A percentile compares a stretch with the other conserved stretches of the same genome.
Evolutionary conservation across 441 rosid species (phyloP).

Genomic region (Corymbia citriodora): DNA sequence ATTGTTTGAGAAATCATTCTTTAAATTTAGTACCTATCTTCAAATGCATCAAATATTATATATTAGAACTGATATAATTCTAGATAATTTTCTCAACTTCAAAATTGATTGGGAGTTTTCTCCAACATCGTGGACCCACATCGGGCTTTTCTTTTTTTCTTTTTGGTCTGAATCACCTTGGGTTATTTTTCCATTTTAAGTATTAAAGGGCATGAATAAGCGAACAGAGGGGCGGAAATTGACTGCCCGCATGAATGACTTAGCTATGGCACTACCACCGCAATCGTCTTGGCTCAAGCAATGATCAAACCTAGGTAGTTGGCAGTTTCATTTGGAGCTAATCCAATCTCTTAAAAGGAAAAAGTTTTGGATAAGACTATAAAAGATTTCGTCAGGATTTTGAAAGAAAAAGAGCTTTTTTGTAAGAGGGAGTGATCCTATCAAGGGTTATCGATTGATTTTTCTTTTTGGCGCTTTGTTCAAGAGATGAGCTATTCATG

Average conservation of each 20-base stretch:
- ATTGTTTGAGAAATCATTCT: too few species aligned
- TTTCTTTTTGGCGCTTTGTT: not conserved
- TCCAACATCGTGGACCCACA: too few species aligned
- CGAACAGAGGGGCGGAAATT: too few species aligned
- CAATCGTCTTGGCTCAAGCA: not conserved
- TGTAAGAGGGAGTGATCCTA: constrained; percentile 51
- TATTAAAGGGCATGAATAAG: too few species aligned
- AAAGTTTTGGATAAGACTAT: not conserved
- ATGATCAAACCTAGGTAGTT: not conserved
- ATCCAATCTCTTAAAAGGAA: not conserved
- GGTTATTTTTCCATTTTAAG: too few species aligned
- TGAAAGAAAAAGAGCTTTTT: constrained; percentile 49
- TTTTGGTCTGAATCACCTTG: too few species aligned
- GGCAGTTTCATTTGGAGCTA: not conserved
- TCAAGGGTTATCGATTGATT: constrained; percentile 43
- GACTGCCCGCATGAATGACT: not conserved
- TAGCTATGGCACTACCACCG: not conserved
- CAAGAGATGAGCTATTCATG: not conserved
- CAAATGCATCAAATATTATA: too few species aligned
- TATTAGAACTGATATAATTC: too few species aligned
- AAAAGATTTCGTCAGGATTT: not conserved
- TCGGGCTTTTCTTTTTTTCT: too few species aligned
- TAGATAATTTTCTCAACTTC: too few species aligned
- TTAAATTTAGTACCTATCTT: too few species aligned
- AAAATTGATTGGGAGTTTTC: too few species aligned